Base-by-base conservation (phyloP, 148 eudicot genomes). In the Vaccinium vitisidaea region DNA sequence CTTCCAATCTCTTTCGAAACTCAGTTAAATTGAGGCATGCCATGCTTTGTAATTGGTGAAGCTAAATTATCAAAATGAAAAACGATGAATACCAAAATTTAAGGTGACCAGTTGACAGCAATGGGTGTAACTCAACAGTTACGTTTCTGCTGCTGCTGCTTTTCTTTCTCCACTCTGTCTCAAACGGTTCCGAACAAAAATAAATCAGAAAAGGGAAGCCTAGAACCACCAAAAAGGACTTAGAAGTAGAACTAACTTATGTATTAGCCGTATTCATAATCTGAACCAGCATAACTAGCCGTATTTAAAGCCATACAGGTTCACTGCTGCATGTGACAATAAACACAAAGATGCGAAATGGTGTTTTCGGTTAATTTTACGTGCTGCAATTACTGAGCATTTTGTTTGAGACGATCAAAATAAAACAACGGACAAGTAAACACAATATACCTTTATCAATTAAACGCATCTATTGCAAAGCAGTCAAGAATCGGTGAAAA, bases 401-500 rank as follows among this genome's bases (percentile, higher is more conserved):
- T 46, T n/a, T 53, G 16, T 18, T 23, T 49, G 13, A 18, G 21
- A 1, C 25, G 48, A 6, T 14, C 18, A 53, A 82, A 25, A 4
- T 12, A 18, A 11, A 18, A 15, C 25, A 32, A 8, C 7, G 55
- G 32, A 81, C 18, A 25, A 23, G 30, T 56, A 25, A 67, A 36
- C 39, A 50, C 43, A n/a, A 25, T 70, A 46, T 75, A 82, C 84
- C 50, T 82, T 63, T 5, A 82, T 53, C 36, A 54, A 39, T 58
- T 11, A 69, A 56, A 65, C 3, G 63, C 83, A 67, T 9, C 86
- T 75, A 80, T 83, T 75, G 48, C 36, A 80, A 70, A 14, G 90
- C 83, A 36, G 87, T 86, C 59, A 92, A 58, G 82, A 92, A 84
- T 86, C 61, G 83, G 86, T 89, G 92, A 54, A 94, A 95, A 12